These are phyloP conservation scores for Capronia epimyces DNA, from an alignment of 2,329 filamentous ascomycete genomes.

Conservation along the genomic window DNA sequence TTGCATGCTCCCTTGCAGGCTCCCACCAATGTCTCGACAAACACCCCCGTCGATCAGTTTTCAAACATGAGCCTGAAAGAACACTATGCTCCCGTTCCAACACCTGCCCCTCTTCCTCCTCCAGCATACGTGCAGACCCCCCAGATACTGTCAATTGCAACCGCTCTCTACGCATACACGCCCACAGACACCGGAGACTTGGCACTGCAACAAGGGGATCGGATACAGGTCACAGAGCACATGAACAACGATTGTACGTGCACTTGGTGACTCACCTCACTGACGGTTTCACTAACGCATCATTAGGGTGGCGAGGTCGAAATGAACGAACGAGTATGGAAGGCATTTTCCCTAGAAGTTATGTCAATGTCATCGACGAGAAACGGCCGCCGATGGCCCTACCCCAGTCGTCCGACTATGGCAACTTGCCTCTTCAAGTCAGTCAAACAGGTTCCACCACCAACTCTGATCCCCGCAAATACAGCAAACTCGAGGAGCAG, in stretches of 20 bases:
- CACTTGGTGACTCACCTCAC: neutral
- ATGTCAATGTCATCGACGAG: constrained; percentile 68
- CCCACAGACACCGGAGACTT: constrained; percentile 77
- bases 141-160: constrained; percentile 63
- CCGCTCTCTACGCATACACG: constrained; percentile 77
- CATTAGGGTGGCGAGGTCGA: constrained; percentile 67
- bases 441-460: constrained; percentile 50
- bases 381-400: constrained; percentile 44
- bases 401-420: constrained; percentile 39
- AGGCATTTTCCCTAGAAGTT: constrained; percentile 92
- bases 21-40: constrained; percentile 34
- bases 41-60: constrained; percentile 38
- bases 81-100: constrained; percentile 39
- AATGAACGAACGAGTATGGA: constrained; percentile 77
- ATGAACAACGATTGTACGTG: constrained; percentile 82
- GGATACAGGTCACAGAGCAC: constrained; percentile 75
- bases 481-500: constrained; percentile 63
- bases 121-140: constrained; percentile 49
- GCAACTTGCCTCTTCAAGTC: constrained; percentile 70
- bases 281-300: constrained; percentile 23
- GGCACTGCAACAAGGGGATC: constrained; percentile 72
- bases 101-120: constrained; percentile 43
- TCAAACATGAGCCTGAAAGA: constrained; percentile 42
- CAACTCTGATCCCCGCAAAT: constrained; percentile 40
- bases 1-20: constrained; percentile 34